A percentile compares a stretch with the other conserved stretches of the same genome.
phyloP scores from a whole-genome alignment of 148 eudicot genomes.

The Cornus suecica region DNA sequence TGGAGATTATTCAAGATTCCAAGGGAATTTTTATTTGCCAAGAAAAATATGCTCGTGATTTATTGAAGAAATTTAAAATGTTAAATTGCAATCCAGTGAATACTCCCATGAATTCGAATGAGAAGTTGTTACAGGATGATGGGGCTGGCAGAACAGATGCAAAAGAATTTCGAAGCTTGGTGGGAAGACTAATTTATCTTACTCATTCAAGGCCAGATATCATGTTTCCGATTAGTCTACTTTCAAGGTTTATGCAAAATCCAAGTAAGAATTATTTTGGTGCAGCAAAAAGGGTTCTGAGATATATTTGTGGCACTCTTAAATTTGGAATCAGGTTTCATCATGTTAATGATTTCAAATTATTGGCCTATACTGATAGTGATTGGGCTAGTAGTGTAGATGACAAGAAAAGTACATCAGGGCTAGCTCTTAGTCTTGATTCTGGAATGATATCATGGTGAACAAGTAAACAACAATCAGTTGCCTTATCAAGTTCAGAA shows the following conservation, averaged over 20 bases:
- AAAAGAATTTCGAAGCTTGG: constrained; percentile 11
- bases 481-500: too few species aligned
- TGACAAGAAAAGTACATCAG: too few species aligned
- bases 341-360: too few species aligned
- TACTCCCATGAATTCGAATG: constrained; percentile 14
- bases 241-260: not conserved
- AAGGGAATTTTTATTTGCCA: constrained; percentile 15
- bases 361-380: too few species aligned
- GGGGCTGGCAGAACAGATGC: constrained; percentile 7
- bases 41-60: constrained; percentile 8
- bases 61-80: constrained; percentile 4
- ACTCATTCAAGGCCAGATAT: not conserved
- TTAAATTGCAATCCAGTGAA: constrained; percentile 4
- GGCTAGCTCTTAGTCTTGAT: too few species aligned
- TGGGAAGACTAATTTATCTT: constrained; percentile 21
- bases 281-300: not conserved
- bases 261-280: not conserved
- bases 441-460: too few species aligned
- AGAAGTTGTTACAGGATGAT: constrained; percentile 13
- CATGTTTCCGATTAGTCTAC: not conserved
- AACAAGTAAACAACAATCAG: too few species aligned
- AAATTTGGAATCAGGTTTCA: too few species aligned
- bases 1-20: constrained; percentile 19
- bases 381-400: too few species aligned
- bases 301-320: too few species aligned